Evolutionary conservation across 1,284 basidiomycete genomes (phyloP), one percentile per base, ranked within the genome.

Genomic region (Heterobasidion occidentale): DNA sequence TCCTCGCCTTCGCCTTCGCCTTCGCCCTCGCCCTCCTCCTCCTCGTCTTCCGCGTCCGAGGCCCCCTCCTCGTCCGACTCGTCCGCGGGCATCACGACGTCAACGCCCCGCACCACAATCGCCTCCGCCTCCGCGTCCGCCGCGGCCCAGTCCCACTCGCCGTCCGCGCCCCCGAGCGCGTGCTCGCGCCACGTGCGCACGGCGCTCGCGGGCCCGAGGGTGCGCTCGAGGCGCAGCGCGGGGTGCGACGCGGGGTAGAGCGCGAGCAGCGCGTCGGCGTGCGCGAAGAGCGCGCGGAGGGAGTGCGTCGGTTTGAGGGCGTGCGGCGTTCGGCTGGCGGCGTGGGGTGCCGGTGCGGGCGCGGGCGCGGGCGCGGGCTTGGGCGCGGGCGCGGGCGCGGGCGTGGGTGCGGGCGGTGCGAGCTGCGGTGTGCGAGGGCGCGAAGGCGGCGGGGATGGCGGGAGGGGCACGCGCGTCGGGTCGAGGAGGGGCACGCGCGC

Each of bases 141-240:
- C 58, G 80, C 76, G 47, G 73, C 71, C 46, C 88, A 69, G 36
- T 80, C 72, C 53, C 79, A 76, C 0, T 81, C 79, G 44, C 74
- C 69, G 5, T 67, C 65, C 33, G 84, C 81, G 72, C 89, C 82
- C 8, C 71, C 69, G 0, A 77, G 78, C 12, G 67, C 62, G 50
- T 70, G 64, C 60, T 79, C 74, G 17, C 74, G 79, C 84, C 85
- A 88, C 15, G 86, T 88, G 63, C 75, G 71, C 62, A 79, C 68
- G 34, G 69, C 76, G 61, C 80, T 81, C 55, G 87, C 80, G 1
- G 85, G 86, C 14, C 89, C 90, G 76, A 91, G 81, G 52, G 87
- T 86, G 27, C 75, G 71, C 2, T 76, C 70, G n/a, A 90, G 69
- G 9, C 62, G 68, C 17, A 90, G 71, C 0, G 61, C 64, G 44